Evolutionary conservation across 805 yeast species (phyloP), one percentile per base, ranked within the genome.

Genomic region (Teunomyces aglyptinius): DNA sequence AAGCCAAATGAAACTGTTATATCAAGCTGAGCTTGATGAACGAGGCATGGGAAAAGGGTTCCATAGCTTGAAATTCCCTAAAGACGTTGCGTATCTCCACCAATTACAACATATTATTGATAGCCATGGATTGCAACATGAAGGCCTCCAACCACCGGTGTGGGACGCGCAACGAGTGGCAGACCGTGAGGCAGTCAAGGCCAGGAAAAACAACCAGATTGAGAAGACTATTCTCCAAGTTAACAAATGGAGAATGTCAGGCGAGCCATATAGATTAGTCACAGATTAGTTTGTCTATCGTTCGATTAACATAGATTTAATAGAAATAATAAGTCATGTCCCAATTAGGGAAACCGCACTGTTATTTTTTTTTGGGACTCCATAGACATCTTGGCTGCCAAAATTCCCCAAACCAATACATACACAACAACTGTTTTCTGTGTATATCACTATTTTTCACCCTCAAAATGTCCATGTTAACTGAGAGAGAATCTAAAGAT

Each of bases 1-100:
- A 4, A 42, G 52, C 33, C 66, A 59, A 11, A 71, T 65, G 52
- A 20, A 49, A 2, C 22, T 47, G 11, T 64, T 70, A 69, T 54
- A 55, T 20, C 36, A 46, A 12, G 48, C 56, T 26, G 55, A 73
- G 45, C 48, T 58, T 32, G 43, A 42, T 11, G 43, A 24, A 7
- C 58, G 63, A 24, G 75, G 76, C 1, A 2, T 34, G 7, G 50
- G 50, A 2, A 45, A 45, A 26, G 32, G 35, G 11, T 56, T 60
- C 44, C 64, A 60, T 38, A 46, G 49, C 7, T 47, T 61, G 32
- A 47, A 47, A 20, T 55, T 49, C 34, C 58, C 58, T 2, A 41
- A 50, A 24, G 65, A 61, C 44, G 52, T 41, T 16, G 49, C 46
- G 10, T 61, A 58, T 47, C 55, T 58, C 43, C 50, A 56, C 38